These are phyloP conservation scores for Porcisia hertigi DNA, from an alignment of 208 protist species.

Conservation along the genomic window DNA sequence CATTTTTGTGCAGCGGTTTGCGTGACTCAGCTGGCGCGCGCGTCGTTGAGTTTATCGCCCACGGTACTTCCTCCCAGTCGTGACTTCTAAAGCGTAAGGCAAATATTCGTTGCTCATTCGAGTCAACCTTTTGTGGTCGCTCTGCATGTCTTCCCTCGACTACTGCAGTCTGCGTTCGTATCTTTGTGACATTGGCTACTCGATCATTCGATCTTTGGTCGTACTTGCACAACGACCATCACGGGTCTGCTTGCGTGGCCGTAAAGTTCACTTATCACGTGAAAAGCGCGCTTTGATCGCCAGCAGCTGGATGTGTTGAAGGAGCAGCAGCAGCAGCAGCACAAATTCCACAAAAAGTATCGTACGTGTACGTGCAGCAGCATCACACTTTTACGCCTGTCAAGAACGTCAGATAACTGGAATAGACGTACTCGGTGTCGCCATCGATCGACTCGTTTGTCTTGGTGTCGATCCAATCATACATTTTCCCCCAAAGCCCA, in stretches of 20 bases:
- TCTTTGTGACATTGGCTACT: background rate
- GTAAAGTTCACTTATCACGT: background rate
- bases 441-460: background rate
- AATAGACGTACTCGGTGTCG: background rate
- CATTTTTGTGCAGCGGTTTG: background rate
- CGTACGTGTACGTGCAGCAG: too few species aligned
- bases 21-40: background rate
- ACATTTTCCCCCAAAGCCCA: background rate
- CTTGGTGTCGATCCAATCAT: too few species aligned
- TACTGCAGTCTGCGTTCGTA: background rate
- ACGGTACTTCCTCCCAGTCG: background rate
- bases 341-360: background rate
- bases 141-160: background rate
- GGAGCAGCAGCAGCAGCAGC: too few species aligned
- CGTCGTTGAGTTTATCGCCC: background rate
- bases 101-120: background rate
- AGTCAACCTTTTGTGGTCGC: background rate
- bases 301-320: background rate
- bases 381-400: background rate
- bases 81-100: background rate
- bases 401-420: background rate
- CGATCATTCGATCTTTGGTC: background rate
- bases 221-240: background rate
- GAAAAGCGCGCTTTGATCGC: background rate
- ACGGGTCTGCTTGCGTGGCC: background rate